Base-by-base conservation (phyloP, 495 filamentous ascomycete species). In the Parachaetomium inaequale region DNA sequence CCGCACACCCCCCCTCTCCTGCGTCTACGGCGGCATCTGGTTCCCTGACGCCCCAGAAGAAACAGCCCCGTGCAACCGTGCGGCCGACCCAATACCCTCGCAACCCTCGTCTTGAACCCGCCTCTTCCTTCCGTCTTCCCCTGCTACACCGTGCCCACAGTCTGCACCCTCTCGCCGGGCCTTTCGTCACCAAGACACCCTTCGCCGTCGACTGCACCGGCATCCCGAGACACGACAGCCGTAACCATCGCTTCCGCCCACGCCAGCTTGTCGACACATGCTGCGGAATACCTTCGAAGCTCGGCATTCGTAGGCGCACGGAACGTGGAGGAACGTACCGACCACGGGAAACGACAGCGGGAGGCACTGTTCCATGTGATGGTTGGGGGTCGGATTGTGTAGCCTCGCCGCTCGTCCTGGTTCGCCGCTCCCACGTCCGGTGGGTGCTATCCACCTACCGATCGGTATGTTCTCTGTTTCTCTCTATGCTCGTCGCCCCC, bases 311-410 rank as follows among this genome's bases (percentile, higher is more conserved):
- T 61, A 67, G 74, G 72, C 63, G 67, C 63, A 70, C 67, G 69
- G 69, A 72, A 74, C 68, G 69, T 69, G 67, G 74, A 75, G 69
- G 71, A 68, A 72, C 65, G 59, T 68, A 71, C 65, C 63, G 61
- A 70, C 68, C 74, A 15, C 74, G 74, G 77, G 71, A 75, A 70
- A 70, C 66, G 70, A 73, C 76, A 79, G 76, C 71, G 64, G 40
- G 67, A 71, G 68, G 36, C 58, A 54, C 19, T 38, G 51, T 75
- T 73, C 74, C 77, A 74, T 78, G 76, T 78, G 70, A 81, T 79
- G 78, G 73, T 74, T 73, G 74, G 72, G 72, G 68, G 64, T 71
- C 70, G 68, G 75, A 74, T 68, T 74, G 77, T 79, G 76, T 79
- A 78, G 78, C 74, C 72, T 74, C 62, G 58, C 72, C 70, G 67